Percentiles rank a stretch among this genome's conserved stretches.
These are phyloP conservation scores for Larix kaempferi DNA, from an alignment of 75 land plant genomes.

Conservation along the genomic window DNA sequence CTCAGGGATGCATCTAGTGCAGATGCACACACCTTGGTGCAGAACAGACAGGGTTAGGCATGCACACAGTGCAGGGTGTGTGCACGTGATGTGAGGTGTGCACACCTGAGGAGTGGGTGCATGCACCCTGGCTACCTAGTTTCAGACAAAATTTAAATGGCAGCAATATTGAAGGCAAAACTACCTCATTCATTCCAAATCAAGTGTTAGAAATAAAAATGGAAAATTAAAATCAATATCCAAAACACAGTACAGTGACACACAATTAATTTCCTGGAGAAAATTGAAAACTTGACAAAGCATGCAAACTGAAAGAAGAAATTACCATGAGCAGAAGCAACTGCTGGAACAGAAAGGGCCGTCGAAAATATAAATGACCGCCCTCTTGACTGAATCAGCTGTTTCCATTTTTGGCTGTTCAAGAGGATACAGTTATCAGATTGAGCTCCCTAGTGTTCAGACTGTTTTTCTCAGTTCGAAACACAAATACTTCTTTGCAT, in stretches of 20 bases:
- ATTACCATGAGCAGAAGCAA: constrained; percentile 96
- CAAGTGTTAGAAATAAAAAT: too few species aligned
- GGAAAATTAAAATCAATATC: too few species aligned
- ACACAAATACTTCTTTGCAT: neutral
- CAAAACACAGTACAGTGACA: neutral
- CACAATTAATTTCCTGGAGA: neutral
- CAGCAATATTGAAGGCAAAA: neutral
- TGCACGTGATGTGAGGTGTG: too few species aligned
- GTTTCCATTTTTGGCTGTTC: constrained; percentile 92
- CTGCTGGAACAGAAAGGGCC: constrained; percentile 76
- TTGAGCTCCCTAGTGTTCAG: neutral
- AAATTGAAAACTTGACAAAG: constrained; percentile 4
- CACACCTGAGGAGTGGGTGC: too few species aligned
- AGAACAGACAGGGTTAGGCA: too few species aligned
- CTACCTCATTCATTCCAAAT: neutral
- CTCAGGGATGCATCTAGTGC: too few species aligned
- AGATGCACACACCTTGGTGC: too few species aligned
- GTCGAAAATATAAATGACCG: constrained; percentile 99
- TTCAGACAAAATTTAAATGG: too few species aligned
- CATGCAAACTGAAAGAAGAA: neutral
- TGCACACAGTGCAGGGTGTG: too few species aligned
- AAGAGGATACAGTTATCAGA: constrained; percentile 1
- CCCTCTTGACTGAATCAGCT: constrained; percentile 85
- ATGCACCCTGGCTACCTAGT: too few species aligned
- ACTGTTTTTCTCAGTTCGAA: neutral